These are phyloP conservation scores for Pseudocercospora eumusae DNA, from an alignment of 2,329 filamentous ascomycete species.

Conservation along the genomic window DNA sequence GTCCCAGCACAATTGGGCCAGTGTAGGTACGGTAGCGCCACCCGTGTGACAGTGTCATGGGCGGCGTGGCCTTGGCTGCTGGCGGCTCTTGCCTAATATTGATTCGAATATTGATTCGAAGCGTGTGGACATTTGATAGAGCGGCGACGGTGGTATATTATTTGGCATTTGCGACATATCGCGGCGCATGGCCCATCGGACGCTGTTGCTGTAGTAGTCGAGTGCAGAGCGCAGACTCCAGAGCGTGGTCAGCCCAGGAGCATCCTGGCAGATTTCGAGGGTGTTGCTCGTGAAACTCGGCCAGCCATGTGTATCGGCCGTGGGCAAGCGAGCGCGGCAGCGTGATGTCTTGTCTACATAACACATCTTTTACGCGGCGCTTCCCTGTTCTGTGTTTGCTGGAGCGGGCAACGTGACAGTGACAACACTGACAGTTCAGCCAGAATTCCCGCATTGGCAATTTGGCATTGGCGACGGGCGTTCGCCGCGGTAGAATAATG, in stretches of 20 bases:
- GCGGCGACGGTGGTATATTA: neutral
- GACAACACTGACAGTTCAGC: too few species aligned
- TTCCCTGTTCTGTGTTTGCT: neutral
- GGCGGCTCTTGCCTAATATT: neutral
- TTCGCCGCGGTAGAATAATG: conserved; percentile 11
- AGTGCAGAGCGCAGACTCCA: too few species aligned
- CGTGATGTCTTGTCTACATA: too few species aligned
- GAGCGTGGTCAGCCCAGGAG: conserved; percentile 14
- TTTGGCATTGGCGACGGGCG: too few species aligned
- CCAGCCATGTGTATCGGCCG: conserved; percentile 15
- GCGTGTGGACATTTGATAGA: conserved; percentile 1
- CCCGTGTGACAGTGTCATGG: conserved; percentile 17
- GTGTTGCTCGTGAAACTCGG: conserved; percentile 8
- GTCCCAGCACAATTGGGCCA: conserved; percentile 20
- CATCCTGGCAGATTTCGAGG: conserved; percentile 13
- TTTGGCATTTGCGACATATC: neutral
- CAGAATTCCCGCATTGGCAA: conserved; percentile 7
- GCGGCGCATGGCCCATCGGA: conserved; percentile 1
- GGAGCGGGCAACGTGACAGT: neutral
- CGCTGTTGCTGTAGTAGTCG: too few species aligned
- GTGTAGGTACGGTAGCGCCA: conserved; percentile 16
- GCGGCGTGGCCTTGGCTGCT: too few species aligned
- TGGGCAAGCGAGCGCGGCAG: conserved; percentile 20
- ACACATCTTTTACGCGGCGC: too few species aligned
- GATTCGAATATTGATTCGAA: too few species aligned